phyloP scores from a whole-genome alignment of 305 asterid species.

The Solanum hybrid region DNA sequence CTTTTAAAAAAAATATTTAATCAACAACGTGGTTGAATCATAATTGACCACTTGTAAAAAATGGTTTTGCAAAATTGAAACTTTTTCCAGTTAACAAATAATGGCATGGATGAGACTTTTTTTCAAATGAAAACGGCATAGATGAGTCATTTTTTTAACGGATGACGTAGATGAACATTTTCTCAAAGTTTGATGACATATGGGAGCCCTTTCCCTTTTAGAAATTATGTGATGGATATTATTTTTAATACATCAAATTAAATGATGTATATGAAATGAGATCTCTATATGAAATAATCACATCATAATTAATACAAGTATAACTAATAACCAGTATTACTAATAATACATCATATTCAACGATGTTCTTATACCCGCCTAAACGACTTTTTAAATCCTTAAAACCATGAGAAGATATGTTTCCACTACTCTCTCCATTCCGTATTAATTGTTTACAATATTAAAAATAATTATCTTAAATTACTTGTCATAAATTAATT shows the following conservation, averaged over 20 bases:
- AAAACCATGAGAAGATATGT: not conserved
- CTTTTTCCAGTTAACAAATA: too few relatives aligned
- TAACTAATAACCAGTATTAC: too few relatives aligned
- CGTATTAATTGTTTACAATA: not conserved
- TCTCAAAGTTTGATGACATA: too few relatives aligned
- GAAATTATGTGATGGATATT: too few relatives aligned
- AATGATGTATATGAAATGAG: too few relatives aligned
- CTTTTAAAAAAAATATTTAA: not conserved
- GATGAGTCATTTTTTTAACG: too few relatives aligned
- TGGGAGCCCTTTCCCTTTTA: not conserved
- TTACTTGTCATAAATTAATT: not conserved
- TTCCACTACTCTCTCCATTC: not conserved
- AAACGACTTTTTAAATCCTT: not conserved
- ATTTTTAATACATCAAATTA: too few relatives aligned
- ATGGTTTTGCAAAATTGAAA: not conserved
- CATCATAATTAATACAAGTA: not conserved
- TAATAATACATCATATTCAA: not conserved
- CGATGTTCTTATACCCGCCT: not conserved
- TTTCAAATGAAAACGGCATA: not conserved
- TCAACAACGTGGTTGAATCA: not conserved
- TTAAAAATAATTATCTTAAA: not conserved
- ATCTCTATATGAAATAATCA: too few relatives aligned
- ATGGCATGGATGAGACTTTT: too few relatives aligned
- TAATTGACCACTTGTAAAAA: not conserved
- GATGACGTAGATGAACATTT: not conserved